Evolutionary conservation across 352 stramenopile species (phyloP).

Genomic region (Thalassiosira sp.): DNA sequence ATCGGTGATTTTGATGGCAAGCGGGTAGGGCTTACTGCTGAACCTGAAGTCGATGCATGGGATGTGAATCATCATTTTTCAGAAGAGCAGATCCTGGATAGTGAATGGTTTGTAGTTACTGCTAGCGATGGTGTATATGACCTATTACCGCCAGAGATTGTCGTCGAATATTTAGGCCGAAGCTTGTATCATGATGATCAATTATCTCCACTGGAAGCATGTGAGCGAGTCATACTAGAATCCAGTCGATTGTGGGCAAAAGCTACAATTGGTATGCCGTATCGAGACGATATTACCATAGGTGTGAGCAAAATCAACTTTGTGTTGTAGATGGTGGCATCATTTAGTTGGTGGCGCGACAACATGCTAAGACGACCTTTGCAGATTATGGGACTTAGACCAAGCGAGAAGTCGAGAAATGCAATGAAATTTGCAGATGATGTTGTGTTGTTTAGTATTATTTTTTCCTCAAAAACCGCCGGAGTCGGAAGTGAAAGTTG

Average conservation of each 20-base stretch:
- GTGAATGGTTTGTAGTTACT: conserved; percentile 56
- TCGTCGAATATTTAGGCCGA: conserved; percentile 54
- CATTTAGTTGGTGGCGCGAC: no score
- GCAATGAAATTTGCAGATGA: no score
- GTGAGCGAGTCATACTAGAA: conserved; percentile 46
- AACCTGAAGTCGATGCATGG: conserved; percentile 60
- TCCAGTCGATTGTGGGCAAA: conserved; percentile 32
- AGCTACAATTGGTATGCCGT: conserved; percentile 30
- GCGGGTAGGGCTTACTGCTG: conserved; percentile 51
- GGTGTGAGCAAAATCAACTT: conserved; percentile 38
- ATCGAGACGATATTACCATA: conserved; percentile 75
- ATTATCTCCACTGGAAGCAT: conserved; percentile 20
- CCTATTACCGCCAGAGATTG: conserved; percentile 29
- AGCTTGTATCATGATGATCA: conserved; percentile 29
- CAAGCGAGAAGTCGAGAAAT: no score
- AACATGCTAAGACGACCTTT: no score
- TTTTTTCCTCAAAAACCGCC: no score
- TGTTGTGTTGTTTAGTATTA: no score
- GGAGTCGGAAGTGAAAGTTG: no score
- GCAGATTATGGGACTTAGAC: no score
- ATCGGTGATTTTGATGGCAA: conserved; percentile 72
- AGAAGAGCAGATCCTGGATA: conserved; percentile 8
- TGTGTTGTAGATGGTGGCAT: no score
- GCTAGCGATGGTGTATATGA: conserved; percentile 72
- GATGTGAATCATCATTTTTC: conserved; percentile 44